Conservation (phyloP, 2,329 filamentous ascomycete species). For the Xylariomycetidae sp. region DNA sequence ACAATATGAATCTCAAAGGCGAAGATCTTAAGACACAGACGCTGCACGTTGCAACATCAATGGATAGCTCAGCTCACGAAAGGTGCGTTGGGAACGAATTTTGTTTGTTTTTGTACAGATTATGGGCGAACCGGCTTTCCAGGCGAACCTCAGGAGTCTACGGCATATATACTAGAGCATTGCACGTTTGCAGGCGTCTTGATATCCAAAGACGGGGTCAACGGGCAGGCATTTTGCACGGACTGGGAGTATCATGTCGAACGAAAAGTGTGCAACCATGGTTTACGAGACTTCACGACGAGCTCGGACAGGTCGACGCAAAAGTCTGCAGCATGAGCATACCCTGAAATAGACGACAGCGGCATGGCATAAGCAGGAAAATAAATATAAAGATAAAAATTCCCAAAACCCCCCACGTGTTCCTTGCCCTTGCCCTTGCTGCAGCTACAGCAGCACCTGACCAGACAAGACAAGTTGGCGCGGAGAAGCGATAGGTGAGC, state of each 20-base stretch:
- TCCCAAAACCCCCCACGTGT: slow-evolving; percentile 6
- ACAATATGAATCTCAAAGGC: slow-evolving; percentile 4
- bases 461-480: neutral
- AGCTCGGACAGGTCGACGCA: slow-evolving; percentile 6
- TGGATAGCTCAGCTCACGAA: slow-evolving; percentile 10
- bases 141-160: slow-evolving; percentile 14
- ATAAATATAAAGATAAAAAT: slow-evolving; percentile 19
- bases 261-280: slow-evolving; percentile 12
- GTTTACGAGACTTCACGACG: slow-evolving; percentile 9
- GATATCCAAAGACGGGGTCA: slow-evolving; percentile 17
- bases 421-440: neutral
- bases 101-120: slow-evolving; percentile 18
- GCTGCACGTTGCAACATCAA: too few relatives aligned
- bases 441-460: neutral
- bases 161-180: slow-evolving; percentile 24
- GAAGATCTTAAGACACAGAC: slow-evolving; percentile 10
- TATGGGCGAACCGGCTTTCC: slow-evolving; percentile 8
- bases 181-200: slow-evolving; percentile 20
- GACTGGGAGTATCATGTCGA: slow-evolving; percentile 17
- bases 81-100: slow-evolving; percentile 9
- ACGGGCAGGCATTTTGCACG: slow-evolving; percentile 19
- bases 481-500: too few relatives aligned
- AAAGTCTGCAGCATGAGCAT: slow-evolving; percentile 13
- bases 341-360: slow-evolving; percentile 21
- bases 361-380: slow-evolving; percentile 18